Evolutionary conservation across 805 yeast genomes (phyloP), one percentile per base, ranked within the genome.

Genomic region (Phaffomyces thermotolerans): DNA sequence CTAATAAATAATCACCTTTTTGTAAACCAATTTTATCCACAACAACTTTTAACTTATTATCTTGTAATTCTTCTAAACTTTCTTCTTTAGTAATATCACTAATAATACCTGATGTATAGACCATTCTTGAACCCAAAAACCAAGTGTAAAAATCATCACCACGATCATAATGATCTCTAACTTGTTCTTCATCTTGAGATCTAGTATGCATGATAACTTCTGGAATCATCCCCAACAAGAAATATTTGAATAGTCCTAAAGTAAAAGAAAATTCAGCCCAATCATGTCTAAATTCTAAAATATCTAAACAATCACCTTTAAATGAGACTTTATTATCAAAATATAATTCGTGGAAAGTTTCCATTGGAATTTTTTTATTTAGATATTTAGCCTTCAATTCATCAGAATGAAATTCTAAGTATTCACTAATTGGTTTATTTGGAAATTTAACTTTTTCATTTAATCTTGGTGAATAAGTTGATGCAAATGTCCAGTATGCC

Each of bases 121-220:
- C 75, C 96, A 88, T 88, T 67, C 96, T 80, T 50, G 95, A 93
- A 48, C 96, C 96, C 55, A 88, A 71, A 72, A 88, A 88, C 95
- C 95, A 88, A 44, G 89, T 69, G 76, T 89, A 89, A 67, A 88
- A 88, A 66, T 89, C 96, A 62, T 88, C 96, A 65, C 96, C 96
- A 56, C 96, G 84, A 71, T 89, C 96, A 65, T 88, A 88, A 69
- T 88, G 95, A 59, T 84, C 96, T 66, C 95, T 80, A 45, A 88
- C 96, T 68, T 88, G 96, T 68, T 88, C 96, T 70, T 88, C 96
- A 63, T 89, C 96, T 71, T 88, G 96, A 18, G 95, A 84, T 62
- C 87, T 79, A 52, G 95, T 81, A 71, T 88, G 96, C 80, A 88
- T 63, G 56, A 88, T 83, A 45, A 88, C 95, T 68, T 88, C 96